phyloP scores from a whole-genome alignment of 805 yeast species.

The Kodamaea kakaduensis region DNA sequence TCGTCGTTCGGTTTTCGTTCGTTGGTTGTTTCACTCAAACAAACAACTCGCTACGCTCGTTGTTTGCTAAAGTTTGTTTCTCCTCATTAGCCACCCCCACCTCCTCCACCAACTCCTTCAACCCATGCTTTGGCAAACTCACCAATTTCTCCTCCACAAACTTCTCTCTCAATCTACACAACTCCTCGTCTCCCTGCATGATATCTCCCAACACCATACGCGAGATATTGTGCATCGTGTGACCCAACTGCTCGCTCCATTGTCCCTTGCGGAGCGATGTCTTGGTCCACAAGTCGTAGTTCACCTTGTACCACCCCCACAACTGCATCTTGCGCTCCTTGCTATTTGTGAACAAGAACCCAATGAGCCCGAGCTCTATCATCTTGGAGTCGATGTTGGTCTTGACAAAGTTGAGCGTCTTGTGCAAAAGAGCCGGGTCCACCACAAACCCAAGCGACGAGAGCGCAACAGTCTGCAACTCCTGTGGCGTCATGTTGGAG shows the following conservation, averaged over 20 bases:
- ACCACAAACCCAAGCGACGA: conserved; percentile 50
- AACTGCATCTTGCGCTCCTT: conserved; percentile 28
- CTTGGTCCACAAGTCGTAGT: conserved; percentile 51
- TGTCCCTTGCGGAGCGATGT: conserved; percentile 45
- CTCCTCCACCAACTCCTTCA: conserved; percentile 22
- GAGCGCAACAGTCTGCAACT: conserved; percentile 54
- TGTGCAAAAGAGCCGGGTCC: conserved; percentile 43
- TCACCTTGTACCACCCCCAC: conserved; percentile 56
- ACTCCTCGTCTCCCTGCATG: conserved; percentile 35
- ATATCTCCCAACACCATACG: conserved; percentile 37
- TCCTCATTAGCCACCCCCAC: conserved; percentile 21
- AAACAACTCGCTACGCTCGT: too few relatives aligned
- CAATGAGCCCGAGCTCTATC: conserved; percentile 57
- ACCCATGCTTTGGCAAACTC: conserved; percentile 37
- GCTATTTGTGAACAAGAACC: conserved; percentile 40
- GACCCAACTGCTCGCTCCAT: conserved; percentile 43
- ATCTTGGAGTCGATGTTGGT: conserved; percentile 53
- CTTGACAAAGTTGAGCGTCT: conserved; percentile 53
- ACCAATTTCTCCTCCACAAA: conserved; percentile 30
- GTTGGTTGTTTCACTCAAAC: too few relatives aligned
- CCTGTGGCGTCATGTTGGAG: conserved; percentile 28
- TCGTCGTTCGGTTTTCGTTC: too few relatives aligned
- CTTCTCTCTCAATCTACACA: conserved; percentile 18
- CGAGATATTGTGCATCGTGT: conserved; percentile 41
- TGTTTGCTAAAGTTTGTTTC: conserved; percentile 9